Percentiles rank a stretch among this genome's conserved stretches.
These are phyloP conservation scores for Trichophyton equinum DNA, from an alignment of 2,329 filamentous ascomycete species.

Conservation along the genomic window DNA sequence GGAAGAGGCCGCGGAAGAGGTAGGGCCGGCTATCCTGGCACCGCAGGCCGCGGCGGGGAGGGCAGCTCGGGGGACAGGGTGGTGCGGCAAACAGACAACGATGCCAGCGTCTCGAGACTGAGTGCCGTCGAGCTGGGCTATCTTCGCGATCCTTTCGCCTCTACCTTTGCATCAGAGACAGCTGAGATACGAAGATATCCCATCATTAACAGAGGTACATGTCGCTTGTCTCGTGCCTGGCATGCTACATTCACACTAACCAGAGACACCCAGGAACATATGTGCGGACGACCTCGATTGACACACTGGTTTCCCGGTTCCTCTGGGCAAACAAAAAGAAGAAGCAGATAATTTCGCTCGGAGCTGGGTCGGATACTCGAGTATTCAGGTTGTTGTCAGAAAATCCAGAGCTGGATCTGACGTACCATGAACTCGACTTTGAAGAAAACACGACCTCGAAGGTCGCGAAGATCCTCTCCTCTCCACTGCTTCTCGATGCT, in stretches of 20 bases:
- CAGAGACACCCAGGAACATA: slow-evolving; percentile 58
- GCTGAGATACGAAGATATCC: slow-evolving; percentile 54
- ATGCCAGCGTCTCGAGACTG: slow-evolving; percentile 76
- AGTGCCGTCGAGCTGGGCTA: slow-evolving; percentile 83
- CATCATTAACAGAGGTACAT: slow-evolving; percentile 78
- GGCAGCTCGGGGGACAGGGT: slow-evolving; percentile 48
- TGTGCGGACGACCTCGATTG: slow-evolving; percentile 71
- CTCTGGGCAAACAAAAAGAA: slow-evolving; percentile 36
- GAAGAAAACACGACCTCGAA: slow-evolving; percentile 58
- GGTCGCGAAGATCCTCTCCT: slow-evolving; percentile 34
- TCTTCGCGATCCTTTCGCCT: slow-evolving; percentile 67
- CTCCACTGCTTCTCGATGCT: slow-evolving; percentile 21
- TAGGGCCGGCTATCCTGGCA: slow-evolving; percentile 26
- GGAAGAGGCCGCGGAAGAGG: slow-evolving; percentile 39
- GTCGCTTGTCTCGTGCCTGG: background rate
- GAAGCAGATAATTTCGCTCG: slow-evolving; percentile 79
- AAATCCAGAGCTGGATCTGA: slow-evolving; percentile 35
- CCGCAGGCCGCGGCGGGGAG: background rate
- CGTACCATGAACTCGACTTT: slow-evolving; percentile 93
- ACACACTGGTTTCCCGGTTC: slow-evolving; percentile 62
- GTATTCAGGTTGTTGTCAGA: slow-evolving; percentile 58
- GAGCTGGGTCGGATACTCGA: slow-evolving; percentile 86
- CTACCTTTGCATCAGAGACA: slow-evolving; percentile 47
- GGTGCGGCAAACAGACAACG: slow-evolving; percentile 80
- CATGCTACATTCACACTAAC: background rate